Conservation (phyloP, 2,329 filamentous ascomycete species). For the Teratosphaeria gauchensis region DNA sequence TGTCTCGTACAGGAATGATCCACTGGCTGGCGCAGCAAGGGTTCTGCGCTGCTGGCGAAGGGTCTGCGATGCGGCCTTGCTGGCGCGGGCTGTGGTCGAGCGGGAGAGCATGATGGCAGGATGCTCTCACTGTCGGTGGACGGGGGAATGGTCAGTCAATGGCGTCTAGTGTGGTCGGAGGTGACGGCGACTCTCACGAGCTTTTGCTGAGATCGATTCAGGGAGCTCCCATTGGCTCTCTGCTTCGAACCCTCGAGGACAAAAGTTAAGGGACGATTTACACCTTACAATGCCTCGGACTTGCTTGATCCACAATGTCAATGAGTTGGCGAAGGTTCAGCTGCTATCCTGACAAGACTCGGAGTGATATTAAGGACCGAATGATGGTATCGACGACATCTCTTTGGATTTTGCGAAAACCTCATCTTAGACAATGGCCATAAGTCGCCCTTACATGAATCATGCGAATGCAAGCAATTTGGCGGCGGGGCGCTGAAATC, state of each 20-base stretch:
- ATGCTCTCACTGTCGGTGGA: slow-evolving; percentile 15
- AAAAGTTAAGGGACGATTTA: background rate
- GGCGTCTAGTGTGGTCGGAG: slow-evolving; percentile 3
- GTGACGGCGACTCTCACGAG: background rate
- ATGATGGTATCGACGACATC: too few species aligned
- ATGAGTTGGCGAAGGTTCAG: too few species aligned
- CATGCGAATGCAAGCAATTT: background rate
- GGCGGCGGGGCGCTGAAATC: background rate
- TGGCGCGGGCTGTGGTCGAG: slow-evolving; percentile 54
- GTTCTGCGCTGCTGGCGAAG: slow-evolving; percentile 51
- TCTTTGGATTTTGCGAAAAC: too few species aligned
- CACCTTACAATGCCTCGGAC: background rate
- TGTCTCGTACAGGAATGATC: slow-evolving; percentile 78
- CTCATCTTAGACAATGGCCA: background rate
- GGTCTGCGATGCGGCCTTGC: slow-evolving; percentile 43
- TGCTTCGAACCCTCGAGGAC: background rate
- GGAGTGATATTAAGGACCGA: too few species aligned
- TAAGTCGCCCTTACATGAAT: background rate
- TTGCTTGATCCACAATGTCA: too few species aligned
- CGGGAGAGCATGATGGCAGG: slow-evolving; percentile 52
- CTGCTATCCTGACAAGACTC: too few species aligned
- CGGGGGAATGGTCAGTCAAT: slow-evolving; percentile 12
- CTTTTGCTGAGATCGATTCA: background rate
- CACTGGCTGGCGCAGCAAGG: slow-evolving; percentile 59
- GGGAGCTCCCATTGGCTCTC: background rate